Percentiles rank a stretch among this genome's conserved stretches.
These are phyloP conservation scores for Xylariales sp. DNA, from an alignment of 2,329 filamentous ascomycete species.

Conservation along the genomic window DNA sequence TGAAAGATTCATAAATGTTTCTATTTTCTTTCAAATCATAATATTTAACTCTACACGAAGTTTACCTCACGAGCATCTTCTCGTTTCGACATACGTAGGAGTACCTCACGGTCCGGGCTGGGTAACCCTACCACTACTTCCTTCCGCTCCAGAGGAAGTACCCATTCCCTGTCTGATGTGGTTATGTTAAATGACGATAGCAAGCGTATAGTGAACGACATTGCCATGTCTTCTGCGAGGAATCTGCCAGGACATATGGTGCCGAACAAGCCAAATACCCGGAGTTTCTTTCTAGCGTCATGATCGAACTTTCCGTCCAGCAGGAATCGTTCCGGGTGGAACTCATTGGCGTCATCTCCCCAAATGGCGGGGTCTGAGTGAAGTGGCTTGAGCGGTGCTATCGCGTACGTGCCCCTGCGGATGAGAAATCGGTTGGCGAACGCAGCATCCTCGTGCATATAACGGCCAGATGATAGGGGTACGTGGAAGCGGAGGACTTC, in stretches of 20 bases:
- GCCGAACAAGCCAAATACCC: slow-evolving; percentile 10
- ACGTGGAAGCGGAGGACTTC: slow-evolving; percentile 8
- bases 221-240: slow-evolving; percentile 8
- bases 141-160: not conserved
- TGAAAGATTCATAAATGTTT: too few relatives aligned
- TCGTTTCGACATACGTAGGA: too few relatives aligned
- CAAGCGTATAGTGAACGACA: slow-evolving; percentile 3
- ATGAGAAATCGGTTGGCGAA: slow-evolving; percentile 5
- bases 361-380: slow-evolving; percentile 3
- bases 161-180: not conserved
- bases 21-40: too few relatives aligned
- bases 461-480: slow-evolving; percentile 6
- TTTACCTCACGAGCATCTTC: too few relatives aligned
- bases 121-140: not conserved
- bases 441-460: slow-evolving; percentile 8
- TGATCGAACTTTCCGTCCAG: slow-evolving; percentile 6
- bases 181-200: not conserved
- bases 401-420: slow-evolving; percentile 5
- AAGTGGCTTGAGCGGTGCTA: slow-evolving; percentile 8
- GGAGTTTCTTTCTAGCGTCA: slow-evolving; percentile 5
- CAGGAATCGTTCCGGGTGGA: not conserved
- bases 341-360: not conserved
- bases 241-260: slow-evolving; percentile 10
- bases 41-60: too few relatives aligned
- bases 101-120: not conserved